Base-by-base conservation (phyloP, 108 stramenopile genomes). In the Parietichytrium sp. region DNA sequence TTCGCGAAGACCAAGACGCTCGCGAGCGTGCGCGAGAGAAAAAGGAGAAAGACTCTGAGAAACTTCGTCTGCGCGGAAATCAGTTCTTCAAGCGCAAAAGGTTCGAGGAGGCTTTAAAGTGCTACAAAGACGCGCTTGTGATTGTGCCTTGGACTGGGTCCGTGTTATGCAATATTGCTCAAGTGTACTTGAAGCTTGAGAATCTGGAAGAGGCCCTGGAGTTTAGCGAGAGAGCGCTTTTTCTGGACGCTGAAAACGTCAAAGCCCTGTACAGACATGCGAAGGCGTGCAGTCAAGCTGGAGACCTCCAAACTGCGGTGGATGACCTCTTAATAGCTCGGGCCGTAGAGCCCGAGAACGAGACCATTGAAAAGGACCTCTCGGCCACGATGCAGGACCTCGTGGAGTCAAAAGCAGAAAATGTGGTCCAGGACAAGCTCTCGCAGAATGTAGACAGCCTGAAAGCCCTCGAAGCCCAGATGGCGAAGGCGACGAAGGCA, bases 201-300 rank as follows among this genome's bases (percentile, higher is more conserved):
- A 55, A 12, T 16, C 18, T 51, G 2, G 79, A 53, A 29, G 83
- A 84, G 16, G 83, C 72, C 20, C 47, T 84, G 7, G 83, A 84
- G 3, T 84, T 25, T 29, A 29, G 78, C 25, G 50, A 79, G 13
- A 79, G 83, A 15, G 78, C 83, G 4, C 79, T 84, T 4, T 84
- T 79, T 29, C 51, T 84, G 0, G 80, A 84, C 7, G 54, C 23
- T 2, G n/a, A 54, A 1, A 79, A 84, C 3, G 79, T 84, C 29
- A 84, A 84, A 36, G 83, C 83, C 18, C 54, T 84, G 6, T 84
- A 50, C 29, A 16, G 83, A 4, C 51, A 84, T 36, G 79, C 83
- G n/a, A 51, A 51, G 52, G 83, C 54, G 4, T 54, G 61, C 42
- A 7, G 36, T 1, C 6, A 10, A 1, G n/a, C 10, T 25, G 10